These are phyloP conservation scores for Penicillium polonicum DNA, from an alignment of 2,329 filamentous ascomycete genomes.

Conservation along the genomic window DNA sequence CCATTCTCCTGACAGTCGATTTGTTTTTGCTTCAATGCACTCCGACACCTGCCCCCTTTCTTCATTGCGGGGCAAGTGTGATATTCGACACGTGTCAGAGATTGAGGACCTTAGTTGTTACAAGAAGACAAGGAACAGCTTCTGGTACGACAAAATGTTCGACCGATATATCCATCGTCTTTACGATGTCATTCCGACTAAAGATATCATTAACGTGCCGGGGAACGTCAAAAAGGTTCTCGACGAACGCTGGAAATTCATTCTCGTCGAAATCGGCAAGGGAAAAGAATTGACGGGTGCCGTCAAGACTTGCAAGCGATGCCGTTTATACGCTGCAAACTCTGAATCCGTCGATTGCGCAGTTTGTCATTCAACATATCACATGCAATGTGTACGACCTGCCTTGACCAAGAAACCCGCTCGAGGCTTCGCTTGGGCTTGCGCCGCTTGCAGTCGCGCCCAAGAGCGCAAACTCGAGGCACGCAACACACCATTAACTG, in stretches of 20 bases:
- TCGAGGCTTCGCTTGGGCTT: conserved; percentile 96
- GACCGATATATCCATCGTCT: conserved; percentile 98
- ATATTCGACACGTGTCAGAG: conserved; percentile 83
- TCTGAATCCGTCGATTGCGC: conserved; percentile 97
- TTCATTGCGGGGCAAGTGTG: conserved; percentile 88
- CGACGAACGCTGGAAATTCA: conserved; percentile 94
- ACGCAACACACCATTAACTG: conserved; percentile 74
- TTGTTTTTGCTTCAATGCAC: conserved; percentile 97
- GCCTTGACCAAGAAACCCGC: conserved; percentile 93
- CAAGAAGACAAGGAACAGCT: conserved; percentile 79
- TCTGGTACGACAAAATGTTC: conserved; percentile 97
- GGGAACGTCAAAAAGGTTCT: conserved; percentile 92
- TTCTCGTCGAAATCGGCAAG: conserved; percentile 88
- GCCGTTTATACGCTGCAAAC: conserved; percentile 85
- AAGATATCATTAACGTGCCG: conserved; percentile 92
- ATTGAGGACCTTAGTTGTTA: conserved; percentile 80
- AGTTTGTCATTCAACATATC: conserved; percentile 90
- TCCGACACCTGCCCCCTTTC: conserved; percentile 93
- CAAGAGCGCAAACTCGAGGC: conserved; percentile 91
- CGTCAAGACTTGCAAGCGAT: conserved; percentile 94
- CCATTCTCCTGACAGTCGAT: conserved; percentile 83
- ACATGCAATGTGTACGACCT: conserved; percentile 96
- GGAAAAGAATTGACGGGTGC: conserved; percentile 94
- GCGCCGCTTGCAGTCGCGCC: conserved; percentile 91
- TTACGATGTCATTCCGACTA: conserved; percentile 93